phyloP scores from a whole-genome alignment of 2,329 filamentous ascomycete species.

The Curvularia eragrostidis region DNA sequence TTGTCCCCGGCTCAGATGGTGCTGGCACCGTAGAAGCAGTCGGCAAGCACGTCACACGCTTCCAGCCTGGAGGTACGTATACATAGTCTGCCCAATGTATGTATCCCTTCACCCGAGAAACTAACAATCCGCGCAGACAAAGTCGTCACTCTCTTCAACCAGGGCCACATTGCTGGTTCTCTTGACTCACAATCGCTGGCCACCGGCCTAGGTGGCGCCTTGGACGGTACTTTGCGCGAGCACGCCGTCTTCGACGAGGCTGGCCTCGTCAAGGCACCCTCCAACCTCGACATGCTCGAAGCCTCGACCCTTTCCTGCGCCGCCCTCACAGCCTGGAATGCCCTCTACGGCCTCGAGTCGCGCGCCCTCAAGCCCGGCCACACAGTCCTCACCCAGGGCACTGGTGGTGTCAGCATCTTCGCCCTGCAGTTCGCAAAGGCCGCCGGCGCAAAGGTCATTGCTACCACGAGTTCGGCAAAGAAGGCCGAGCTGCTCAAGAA shows the following conservation, averaged over 20 bases:
- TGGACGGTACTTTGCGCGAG: conserved; percentile 72
- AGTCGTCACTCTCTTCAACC: conserved; percentile 69
- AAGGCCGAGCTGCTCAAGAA: conserved; percentile 60
- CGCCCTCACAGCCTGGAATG: conserved; percentile 59
- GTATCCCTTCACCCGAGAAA: neutral
- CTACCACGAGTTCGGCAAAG: conserved; percentile 60
- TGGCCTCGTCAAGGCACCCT: conserved; percentile 70
- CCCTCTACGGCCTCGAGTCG: conserved; percentile 57
- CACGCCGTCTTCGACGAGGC: conserved; percentile 71
- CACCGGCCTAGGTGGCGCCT: conserved; percentile 70
- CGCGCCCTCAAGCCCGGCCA: conserved; percentile 48
- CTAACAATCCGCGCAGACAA: conserved; percentile 52
- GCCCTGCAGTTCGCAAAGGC: conserved; percentile 65
- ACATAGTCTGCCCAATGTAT: neutral
- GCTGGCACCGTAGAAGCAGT: conserved; percentile 61
- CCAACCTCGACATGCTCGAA: conserved; percentile 58
- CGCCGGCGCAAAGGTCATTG: conserved; percentile 63
- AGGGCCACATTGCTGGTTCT: conserved; percentile 61
- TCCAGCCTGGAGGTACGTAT: conserved; percentile 57
- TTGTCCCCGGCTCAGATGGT: conserved; percentile 60
- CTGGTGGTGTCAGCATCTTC: conserved; percentile 72
- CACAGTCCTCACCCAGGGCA: conserved; percentile 71
- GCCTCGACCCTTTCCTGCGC: conserved; percentile 57
- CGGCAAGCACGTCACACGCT: conserved; percentile 62
- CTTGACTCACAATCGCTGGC: conserved; percentile 48